Conservation (phyloP, 768 basidiomycete species). For the Trametes maxima region DNA sequence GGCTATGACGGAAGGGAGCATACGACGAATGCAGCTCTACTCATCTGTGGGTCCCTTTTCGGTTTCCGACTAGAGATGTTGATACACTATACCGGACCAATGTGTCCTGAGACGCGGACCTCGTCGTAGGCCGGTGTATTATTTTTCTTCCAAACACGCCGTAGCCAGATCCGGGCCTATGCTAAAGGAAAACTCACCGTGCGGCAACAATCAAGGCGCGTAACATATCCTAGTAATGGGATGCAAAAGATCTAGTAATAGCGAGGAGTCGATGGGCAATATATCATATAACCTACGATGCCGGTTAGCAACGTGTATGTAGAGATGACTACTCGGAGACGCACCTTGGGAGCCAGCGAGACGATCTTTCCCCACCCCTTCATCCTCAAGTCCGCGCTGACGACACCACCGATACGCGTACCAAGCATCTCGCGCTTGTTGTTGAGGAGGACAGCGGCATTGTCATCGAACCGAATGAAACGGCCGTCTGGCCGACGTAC, state of each 20-base stretch:
- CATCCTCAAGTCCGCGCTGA: constrained; percentile 87
- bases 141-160: no score
- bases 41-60: no score
- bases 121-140: no score
- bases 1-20: not conserved
- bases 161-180: no score
- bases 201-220: no score
- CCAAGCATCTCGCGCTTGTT: constrained; percentile 96
- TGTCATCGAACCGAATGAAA: constrained; percentile 91
- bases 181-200: no score
- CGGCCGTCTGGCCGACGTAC: constrained; percentile 88
- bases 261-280: not conserved
- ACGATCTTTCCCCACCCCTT: constrained; percentile 96
- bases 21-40: not conserved
- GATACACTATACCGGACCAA: no score
- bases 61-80: no score
- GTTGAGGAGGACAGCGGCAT: constrained; percentile 91
- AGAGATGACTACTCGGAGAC: not conserved
- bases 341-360: constrained; percentile 87
- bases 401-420: constrained; percentile 91
- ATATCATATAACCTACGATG: not conserved
- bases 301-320: not conserved
- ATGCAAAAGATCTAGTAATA: no score
- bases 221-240: no score
- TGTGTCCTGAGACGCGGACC: no score